Evolutionary conservation across 768 basidiomycete genomes (phyloP), one percentile per base, ranked within the genome.

Genomic region (Phylloporus rhodoxanthus): DNA sequence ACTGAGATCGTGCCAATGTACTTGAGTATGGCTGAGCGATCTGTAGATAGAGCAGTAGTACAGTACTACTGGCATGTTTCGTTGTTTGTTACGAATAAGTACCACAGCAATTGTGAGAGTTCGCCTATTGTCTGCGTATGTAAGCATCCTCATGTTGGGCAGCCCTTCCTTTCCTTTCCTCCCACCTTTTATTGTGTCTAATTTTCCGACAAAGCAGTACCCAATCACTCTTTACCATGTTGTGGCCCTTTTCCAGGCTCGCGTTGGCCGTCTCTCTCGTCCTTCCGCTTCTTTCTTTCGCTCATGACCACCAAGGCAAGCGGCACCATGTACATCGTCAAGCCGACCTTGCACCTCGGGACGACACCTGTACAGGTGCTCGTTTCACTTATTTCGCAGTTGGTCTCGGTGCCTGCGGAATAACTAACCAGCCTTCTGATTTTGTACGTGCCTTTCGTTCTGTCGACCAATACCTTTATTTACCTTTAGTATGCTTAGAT

Each of bases 331-430:
- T 49, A 26, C 55, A 56, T 33, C 63, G 51, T 38, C 55, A 59
- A 14, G 36, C 25, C 33, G 60, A 59, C 51, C 55, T 65, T 39
- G 50, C 57, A 10, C 61, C 51, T 26, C 63, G 68, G 5, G 62
- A 54, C 38, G 53, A 59, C 25, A 23, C 15, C 36, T 63, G 30
- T 54, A 53, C 53, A 58, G 58, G 50, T 64, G 46, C 48, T 26
- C 67, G 67, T 28, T 52, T 69, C 41, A 76, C 73, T 1, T 76
- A 52, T 55, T 76, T 68, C 45, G 67, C 68, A 17, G 71, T 61
- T 23, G 75, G 75, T 21, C 65, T 76, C 11, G 75, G 75, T 19
- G 70, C 75, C 48, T 76, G 75, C 49, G 75, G 75, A 21, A 1
- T 37, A 11, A 25, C 5, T 8, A 70, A 63, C 56, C 29, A 28